Conservation (phyloP, 2,329 filamentous ascomycete species). For the Chaetomium sp. region DNA sequence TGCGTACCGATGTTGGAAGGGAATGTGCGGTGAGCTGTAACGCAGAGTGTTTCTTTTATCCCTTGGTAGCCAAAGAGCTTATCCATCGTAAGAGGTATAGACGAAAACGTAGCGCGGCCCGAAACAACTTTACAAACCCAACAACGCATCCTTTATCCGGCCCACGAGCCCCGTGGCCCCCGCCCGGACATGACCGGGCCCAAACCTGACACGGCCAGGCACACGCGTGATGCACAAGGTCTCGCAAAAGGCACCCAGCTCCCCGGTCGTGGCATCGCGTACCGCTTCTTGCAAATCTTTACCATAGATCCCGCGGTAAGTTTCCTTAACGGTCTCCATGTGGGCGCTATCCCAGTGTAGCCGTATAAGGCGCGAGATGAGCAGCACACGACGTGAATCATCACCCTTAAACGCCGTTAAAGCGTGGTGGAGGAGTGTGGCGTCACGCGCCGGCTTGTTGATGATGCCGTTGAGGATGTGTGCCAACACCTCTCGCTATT, state of each 20-base stretch:
- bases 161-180: too few species aligned
- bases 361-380: slow-evolving; percentile 84
- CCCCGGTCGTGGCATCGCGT: slow-evolving; percentile 71
- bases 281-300: slow-evolving; percentile 76
- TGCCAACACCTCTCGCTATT: slow-evolving; percentile 82
- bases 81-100: too few species aligned
- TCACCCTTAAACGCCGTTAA: slow-evolving; percentile 73
- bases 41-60: too few species aligned
- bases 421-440: slow-evolving; percentile 87
- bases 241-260: slow-evolving; percentile 77
- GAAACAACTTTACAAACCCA: too few species aligned
- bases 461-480: slow-evolving; percentile 97
- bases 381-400: slow-evolving; percentile 74
- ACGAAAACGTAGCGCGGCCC: too few species aligned
- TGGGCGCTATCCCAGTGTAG: slow-evolving; percentile 91
- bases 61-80: too few species aligned
- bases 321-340: slow-evolving; percentile 74
- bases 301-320: slow-evolving; percentile 78
- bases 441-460: slow-evolving; percentile 91
- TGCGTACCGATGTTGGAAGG: too few species aligned
- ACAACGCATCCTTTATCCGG: too few species aligned
- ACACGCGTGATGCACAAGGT: slow-evolving; percentile 66
- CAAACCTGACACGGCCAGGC: slow-evolving; percentile 63
- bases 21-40: too few species aligned
- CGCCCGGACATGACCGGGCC: too few species aligned